Evolutionary conservation across 2,329 filamentous ascomycete genomes (phyloP), one percentile per base, ranked within the genome.

Genomic region (Sporothrix brasiliensis): DNA sequence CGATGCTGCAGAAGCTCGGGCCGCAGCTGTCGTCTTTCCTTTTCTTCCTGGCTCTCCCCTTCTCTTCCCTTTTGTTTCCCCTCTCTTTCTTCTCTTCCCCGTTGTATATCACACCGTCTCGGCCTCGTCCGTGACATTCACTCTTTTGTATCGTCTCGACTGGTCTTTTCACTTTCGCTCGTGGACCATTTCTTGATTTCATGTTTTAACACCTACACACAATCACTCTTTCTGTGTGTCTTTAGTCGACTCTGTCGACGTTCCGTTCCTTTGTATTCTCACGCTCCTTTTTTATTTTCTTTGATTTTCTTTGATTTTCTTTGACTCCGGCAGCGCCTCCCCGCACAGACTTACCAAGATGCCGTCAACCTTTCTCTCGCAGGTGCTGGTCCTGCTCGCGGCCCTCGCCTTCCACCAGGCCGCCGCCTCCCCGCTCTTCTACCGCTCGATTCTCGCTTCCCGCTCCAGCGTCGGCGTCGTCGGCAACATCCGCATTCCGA

Each of bases 401-500:
- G 70, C 71, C n/a, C 47, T 69, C 2, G 50, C 34, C 58, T 30
- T 70, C 52, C 54, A 44, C 60, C 10, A 34, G 47, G 53, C 60
- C 5, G 54, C 61, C 21, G 69, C 71, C n/a, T 69, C 67, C 50
- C 71, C 69, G 54, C 30, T 60, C 41, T 68, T 60, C 50, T 72
- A 70, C 39, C 71, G 71, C 41, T 30, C 54, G 27, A 52, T 21
- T 16, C 24, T 68, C 7, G 71, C 68, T 1, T 49, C 68, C 1
- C 71, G 68, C 30, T 58, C 71, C 58, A 72, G 68, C 47, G 56
- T 58, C 21, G 71, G 71, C 41, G 70, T 70, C 6, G 66, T 69
- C 13, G 72, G 61, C 63, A 66, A 44, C 68, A 65, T 74, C 53
- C 44, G 58, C 53, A 54, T 72, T 16, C 73, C 74, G 1, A 41